phyloP scores from a whole-genome alignment of 192 early-diverging fungal genomes.

The Backusella australiensis region DNA sequence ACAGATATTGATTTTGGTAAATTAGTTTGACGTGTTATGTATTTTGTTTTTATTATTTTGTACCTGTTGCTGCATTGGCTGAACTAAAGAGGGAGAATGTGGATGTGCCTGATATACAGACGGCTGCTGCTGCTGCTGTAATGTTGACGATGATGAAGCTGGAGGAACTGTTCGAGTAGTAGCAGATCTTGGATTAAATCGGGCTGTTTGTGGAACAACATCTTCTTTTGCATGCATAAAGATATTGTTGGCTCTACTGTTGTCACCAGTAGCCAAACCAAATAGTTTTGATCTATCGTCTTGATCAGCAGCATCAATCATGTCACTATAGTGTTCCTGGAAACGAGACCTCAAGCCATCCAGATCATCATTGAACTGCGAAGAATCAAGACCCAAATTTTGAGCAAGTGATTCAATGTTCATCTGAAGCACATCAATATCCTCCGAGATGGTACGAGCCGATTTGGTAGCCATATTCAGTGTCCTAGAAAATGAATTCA shows the following conservation, averaged over 20 bases:
- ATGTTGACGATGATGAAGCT: background rate
- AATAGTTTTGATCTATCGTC: background rate
- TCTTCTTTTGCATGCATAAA: background rate
- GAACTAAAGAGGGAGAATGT: background rate
- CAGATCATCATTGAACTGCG: conserved; percentile 18
- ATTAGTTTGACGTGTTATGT: background rate
- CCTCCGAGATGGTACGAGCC: conserved; percentile 24
- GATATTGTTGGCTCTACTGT: background rate
- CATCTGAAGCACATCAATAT: conserved; percentile 22
- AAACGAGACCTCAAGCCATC: background rate
- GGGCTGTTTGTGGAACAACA: background rate
- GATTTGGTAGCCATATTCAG: conserved; percentile 22
- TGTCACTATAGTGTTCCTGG: conserved; percentile 9
- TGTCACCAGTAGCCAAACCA: background rate
- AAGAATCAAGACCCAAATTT: conserved; percentile 23
- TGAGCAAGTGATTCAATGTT: conserved; percentile 23
- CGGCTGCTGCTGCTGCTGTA: background rate
- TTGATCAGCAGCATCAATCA: background rate
- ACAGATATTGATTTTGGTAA: background rate
- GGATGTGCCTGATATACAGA: background rate
- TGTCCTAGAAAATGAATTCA: conserved; percentile 15
- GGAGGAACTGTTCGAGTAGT: background rate
- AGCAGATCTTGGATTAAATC: background rate
- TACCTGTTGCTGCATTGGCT: background rate
- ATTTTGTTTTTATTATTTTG: background rate